Base-by-base conservation (phyloP, 2,329 filamentous ascomycete genomes). In the Sporothrix luriei region DNA sequence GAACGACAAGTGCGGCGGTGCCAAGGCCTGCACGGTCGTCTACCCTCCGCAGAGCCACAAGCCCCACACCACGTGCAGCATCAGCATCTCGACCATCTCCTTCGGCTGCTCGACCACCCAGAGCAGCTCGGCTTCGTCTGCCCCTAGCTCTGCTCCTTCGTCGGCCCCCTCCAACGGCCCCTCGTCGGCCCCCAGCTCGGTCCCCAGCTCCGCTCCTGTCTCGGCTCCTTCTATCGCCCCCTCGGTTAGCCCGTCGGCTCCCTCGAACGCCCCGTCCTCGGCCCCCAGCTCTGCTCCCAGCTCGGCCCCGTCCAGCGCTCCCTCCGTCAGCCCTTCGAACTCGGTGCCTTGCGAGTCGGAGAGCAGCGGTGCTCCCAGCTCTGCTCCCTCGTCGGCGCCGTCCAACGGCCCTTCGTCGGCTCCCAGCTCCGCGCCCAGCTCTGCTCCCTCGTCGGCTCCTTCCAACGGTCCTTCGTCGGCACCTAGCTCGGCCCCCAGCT, bases 1-100 rank as follows among this genome's bases (percentile, higher is more conserved):
- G 81, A 97, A 97, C 86, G 87, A 83, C 72, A 93, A 97, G 85
- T 98, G 94, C 79, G 94, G 93, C 87, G 94, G 94, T 80, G 94
- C 94, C 73, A 92, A 86, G 78, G 89, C 88, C 70, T 93, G 97
- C 72, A 88, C 87, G 68, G 89, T 97, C 78, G 81, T 88, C 78
- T 88, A 84, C 80, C 85, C 86, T 73, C 80, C 86, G 70, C 87
- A 90, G 77, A 81, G 86, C 73, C 79, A 84, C 72, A 84, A 85
- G 76, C 78, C 82, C 71, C 84, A 87, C 78, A 80, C 84, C 64
- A 81, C 80, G 75, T 95, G 92, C 83, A 84, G 85, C 75, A 85
- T 97, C 75, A 88, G 89, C 75, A 86, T 95, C 75, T 90, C 91
- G 81, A 85, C 84, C 77, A 87, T 96, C 75, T 85, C 83, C 74